Evolutionary conservation across 2,329 filamentous ascomycete species (phyloP), one percentile per base, ranked within the genome.

Genomic region (Cercospora beticola): DNA sequence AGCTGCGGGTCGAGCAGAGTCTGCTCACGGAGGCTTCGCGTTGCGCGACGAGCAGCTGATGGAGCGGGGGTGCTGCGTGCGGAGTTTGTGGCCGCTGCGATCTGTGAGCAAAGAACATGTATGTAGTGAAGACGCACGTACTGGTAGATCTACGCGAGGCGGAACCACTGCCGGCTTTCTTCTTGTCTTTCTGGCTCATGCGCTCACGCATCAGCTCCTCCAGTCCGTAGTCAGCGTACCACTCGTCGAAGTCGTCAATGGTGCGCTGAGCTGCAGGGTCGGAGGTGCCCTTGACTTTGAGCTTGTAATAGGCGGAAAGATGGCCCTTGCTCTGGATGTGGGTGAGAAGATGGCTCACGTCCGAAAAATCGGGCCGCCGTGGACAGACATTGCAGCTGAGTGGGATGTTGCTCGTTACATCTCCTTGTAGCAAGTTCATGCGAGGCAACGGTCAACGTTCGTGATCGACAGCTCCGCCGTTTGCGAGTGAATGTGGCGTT

Each of bases 311-410:
- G 77, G 92, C 87, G 68, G 93, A 89, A 36, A 97, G 83, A 78
- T 98, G 94, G n/a, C 91, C 91, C 78, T 97, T 97, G 72, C 94
- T 97, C 68, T 91, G 89, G 70, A 97, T 88, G 78, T 98, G 94
- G 12, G 94, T 98, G 77, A 98, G 87, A 43, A 97, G 84, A 79
- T 97, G 94, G 36, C 94, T 97, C 56, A 93, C 85, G 80, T 98
- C 94, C 66, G 93, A 97, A 81, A 97, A 97, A 31, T 82, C 87
- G 46, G 92, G 92, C 69, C 86, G 86, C 73, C 90, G 92, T 40
- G 91, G 90, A 78, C 94, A 98, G 73, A 97, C 90, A 76, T 86
- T 89, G 87, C 94, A 98, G 74, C 88, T 82, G 60, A 97, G 87
- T 66, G 91, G 88, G 68, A 93, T 89, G 59, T 72, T 76, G 73